These are phyloP conservation scores for Lactuca sativa DNA, from an alignment of 129 eudicot species.

Conservation along the genomic window DNA sequence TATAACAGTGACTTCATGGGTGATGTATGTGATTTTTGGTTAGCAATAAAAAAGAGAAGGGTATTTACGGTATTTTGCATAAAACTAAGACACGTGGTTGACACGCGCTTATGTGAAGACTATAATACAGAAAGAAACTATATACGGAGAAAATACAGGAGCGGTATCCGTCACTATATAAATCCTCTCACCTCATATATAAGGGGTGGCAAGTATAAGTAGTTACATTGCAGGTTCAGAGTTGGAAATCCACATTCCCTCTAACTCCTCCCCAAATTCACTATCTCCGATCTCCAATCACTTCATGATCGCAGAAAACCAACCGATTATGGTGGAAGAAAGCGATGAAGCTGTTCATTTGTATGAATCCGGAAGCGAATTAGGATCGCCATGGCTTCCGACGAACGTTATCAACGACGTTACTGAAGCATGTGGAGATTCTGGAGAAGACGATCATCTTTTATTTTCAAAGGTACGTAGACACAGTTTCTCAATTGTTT, in stretches of 20 bases:
- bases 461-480: constrained; percentile 20
- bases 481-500: background rate
- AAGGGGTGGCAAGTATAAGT: constrained; percentile 43
- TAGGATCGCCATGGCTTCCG: constrained; percentile 46
- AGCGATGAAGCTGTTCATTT: constrained; percentile 9
- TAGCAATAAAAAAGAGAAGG: background rate
- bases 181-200: constrained; percentile 26
- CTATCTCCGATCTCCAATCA: constrained; percentile 21
- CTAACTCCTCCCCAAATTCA: constrained; percentile 28
- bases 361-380: constrained; percentile 6
- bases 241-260: constrained; percentile 55
- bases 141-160: constrained; percentile 30
- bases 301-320: constrained; percentile 3
- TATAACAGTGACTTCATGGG: no score
- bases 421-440: constrained; percentile 16
- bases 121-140: constrained; percentile 1
- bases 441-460: constrained; percentile 26
- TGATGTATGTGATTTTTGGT: background rate
- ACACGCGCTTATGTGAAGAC: constrained; percentile 22
- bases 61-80: constrained; percentile 15
- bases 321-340: constrained; percentile 31
- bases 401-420: constrained; percentile 26
- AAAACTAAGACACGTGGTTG: background rate
- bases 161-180: constrained; percentile 25
- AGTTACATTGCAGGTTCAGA: constrained; percentile 71